A percentile compares a stretch with the other conserved stretches of the same genome.
phyloP scores from a whole-genome alignment of 2,329 filamentous ascomycete species.

The Rutstroemia sp. region DNA sequence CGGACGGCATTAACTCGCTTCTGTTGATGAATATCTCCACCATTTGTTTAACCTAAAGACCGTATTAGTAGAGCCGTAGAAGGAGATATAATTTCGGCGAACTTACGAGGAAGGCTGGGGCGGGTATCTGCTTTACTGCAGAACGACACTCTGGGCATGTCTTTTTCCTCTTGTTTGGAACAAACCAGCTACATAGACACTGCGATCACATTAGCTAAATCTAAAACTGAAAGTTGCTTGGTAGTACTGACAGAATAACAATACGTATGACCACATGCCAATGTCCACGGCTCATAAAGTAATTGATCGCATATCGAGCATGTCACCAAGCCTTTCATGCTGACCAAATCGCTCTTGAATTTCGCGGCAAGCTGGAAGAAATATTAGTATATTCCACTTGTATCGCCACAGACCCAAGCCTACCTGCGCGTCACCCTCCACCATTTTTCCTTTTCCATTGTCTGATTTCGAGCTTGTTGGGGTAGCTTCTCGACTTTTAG shows the following conservation, averaged over 20 bases:
- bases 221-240: not conserved
- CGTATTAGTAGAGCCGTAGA: not conserved
- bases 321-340: conserved; percentile 51
- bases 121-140: conserved; percentile 49
- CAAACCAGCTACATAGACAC: conserved; percentile 32
- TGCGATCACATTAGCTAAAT: conserved; percentile 16
- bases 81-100: not conserved
- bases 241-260: conserved; percentile 50
- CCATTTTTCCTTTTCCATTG: conserved; percentile 3
- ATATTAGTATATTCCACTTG: conserved; percentile 8
- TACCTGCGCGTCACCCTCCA: conserved; percentile 15
- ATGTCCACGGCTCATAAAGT: conserved; percentile 62
- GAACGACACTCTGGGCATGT: conserved; percentile 63
- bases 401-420: not conserved
- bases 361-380: conserved; percentile 19
- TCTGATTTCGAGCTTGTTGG: not conserved
- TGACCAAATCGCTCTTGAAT: conserved; percentile 45
- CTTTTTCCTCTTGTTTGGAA: conserved; percentile 44
- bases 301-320: conserved; percentile 63
- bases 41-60: conserved; percentile 52
- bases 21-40: conserved; percentile 54
- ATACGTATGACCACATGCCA: conserved; percentile 63
- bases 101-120: conserved; percentile 56
- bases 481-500: conserved; percentile 9
- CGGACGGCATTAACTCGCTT: conserved; percentile 52